Evolutionary conservation across 169 alveolate species (phyloP), one percentile per base, ranked within the genome.

Genomic region (Plasmodium inui): DNA sequence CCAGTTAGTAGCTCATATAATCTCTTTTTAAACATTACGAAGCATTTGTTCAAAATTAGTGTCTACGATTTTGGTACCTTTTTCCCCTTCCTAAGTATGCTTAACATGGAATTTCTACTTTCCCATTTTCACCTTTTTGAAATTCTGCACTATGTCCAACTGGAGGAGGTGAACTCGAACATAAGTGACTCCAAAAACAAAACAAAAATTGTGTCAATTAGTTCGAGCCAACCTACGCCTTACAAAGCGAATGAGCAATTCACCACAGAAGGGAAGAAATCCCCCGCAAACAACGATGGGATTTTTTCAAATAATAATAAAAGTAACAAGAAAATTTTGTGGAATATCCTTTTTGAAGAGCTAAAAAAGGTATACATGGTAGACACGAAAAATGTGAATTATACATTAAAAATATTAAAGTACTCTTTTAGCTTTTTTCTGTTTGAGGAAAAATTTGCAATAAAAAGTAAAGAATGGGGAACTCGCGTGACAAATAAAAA

Each of bases 321-420:
- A 30, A 26, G 71, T 78, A 78, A 78, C 70, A 89, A 79, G 41
- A 89, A 80, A 80, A 57, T 79, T 3, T 34, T 89, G 3, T 89
- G 94, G 94, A 89, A 70, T 79, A 57, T 73, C 72, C 50, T 89
- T 53, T 89, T 89, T 79, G 88, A 89, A 44, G 83, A 79, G 50
- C 82, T 89, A 61, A 79, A 34, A 53, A 89, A 79, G 70, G 73
- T 32, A 57, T 89, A 78, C 72, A 17, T 50, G 10, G 22, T 70
- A 57, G 89, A 89, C 82, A 28, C 41, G 19, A 89, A 89, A 89
- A 89, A 79, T 89, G 89, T 89, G 37, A 89, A 89, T 61, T 89
- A 89, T 9, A 80, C 89, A 26, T 57, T 89, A 78, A 89, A 89
- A 79, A 61, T 89, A 9, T 89, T 89, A 17, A 89, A 79, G 37